phyloP scores from a whole-genome alignment of 129 eudicot species.

The Lactuca saligna region DNA sequence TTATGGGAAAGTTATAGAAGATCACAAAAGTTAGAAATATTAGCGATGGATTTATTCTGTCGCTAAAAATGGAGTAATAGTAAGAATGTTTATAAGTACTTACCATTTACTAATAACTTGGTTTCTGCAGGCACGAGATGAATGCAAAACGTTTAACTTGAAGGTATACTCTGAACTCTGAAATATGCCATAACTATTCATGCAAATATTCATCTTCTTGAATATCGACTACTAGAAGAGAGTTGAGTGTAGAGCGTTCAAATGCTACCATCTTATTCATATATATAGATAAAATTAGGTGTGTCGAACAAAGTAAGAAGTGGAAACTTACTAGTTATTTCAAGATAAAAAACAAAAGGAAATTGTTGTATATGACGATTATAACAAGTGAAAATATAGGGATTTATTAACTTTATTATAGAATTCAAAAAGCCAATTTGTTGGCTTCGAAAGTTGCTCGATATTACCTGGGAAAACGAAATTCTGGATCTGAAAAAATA shows the following conservation, averaged over 20 bases:
- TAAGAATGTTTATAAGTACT: background rate
- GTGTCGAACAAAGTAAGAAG: slow-evolving; percentile 3
- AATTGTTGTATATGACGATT: slow-evolving; percentile 5
- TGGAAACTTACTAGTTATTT: slow-evolving; percentile 1
- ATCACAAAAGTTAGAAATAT: background rate
- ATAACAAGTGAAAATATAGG: background rate
- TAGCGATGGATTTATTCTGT: background rate
- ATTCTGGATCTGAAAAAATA: slow-evolving; percentile 2
- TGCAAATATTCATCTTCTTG: slow-evolving; percentile 1
- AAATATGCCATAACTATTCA: background rate
- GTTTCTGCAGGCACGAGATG: slow-evolving; percentile 61
- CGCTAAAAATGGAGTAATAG: no score
- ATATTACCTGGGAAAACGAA: background rate
- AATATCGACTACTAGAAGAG: background rate
- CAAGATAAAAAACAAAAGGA: slow-evolving; percentile 13
- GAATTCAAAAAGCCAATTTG: slow-evolving; percentile 2
- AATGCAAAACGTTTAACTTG: slow-evolving; percentile 57
- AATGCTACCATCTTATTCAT: background rate
- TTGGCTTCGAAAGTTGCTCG: background rate
- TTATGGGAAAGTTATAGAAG: background rate
- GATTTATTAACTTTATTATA: slow-evolving; percentile 21
- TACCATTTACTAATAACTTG: slow-evolving; percentile 7
- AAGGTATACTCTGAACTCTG: slow-evolving; percentile 43
- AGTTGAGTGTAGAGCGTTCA: background rate
- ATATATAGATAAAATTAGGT: slow-evolving; percentile 1